Base-by-base conservation (phyloP, 768 basidiomycete species). In the Gymnopilus dilepis region DNA sequence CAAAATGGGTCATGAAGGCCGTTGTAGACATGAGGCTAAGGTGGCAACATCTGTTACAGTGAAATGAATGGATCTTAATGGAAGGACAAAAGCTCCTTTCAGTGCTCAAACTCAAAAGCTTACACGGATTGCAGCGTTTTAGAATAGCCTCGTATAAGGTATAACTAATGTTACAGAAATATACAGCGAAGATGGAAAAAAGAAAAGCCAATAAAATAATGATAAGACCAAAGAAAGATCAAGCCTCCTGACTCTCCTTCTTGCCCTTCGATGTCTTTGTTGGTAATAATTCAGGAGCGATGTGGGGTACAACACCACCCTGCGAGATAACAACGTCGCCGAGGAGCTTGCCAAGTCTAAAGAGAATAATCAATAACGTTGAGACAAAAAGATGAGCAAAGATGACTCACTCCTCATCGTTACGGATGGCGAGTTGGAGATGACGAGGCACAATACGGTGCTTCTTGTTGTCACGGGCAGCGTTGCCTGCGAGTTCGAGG, bases 361-460 rank as follows among this genome's bases (percentile, higher is more conserved):
- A 45, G 31, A 15, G 40, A 42, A 41, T 30, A 51, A 55, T 63
- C 19, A 55, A 53, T 13, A 53, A 41, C 42, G 3, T 19, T 9
- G 38, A 40, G n/a, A 17, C n/a, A 55, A 55, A 15, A 15, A 15
- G 37, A 31, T 24, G 9, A 51, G 17, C n/a, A n/a, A 5, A 41
- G 0, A 54, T 37, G 15, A 75, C 74, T 8, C 58, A 89, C 89
- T 91, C 93, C 74, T 95, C 93, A 61, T 94, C 92, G 75, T 95
- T 94, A 67, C 94, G 86, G 76, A 96, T 94, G 65, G 95, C 94
- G 57, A 96, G 87, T 72, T 96, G 95, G 51, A 96, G 76, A 78
- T 96, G 95, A 70, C 95, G 88, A 57, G 94, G 95, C 22, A 95
- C 92, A 69, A 96, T 95, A 89, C 95, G 94, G 67, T 92, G 89